Base-by-base conservation (phyloP, 2,329 filamentous ascomycete genomes). In the Ophiocordyceps camponoti-floridani region DNA sequence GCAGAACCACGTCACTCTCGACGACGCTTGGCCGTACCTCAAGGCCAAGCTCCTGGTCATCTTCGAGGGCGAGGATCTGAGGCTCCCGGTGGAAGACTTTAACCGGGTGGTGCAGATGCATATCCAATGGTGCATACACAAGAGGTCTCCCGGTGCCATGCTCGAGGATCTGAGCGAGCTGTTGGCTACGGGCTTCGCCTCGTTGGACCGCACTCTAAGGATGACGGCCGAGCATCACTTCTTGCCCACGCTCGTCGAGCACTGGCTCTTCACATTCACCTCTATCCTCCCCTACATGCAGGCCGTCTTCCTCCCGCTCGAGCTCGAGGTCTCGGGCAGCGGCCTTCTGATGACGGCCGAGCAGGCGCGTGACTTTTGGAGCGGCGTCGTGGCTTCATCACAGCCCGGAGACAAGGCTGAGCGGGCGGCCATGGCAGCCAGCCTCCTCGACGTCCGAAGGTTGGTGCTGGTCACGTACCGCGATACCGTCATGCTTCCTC, bases 241-340 rank as follows among this genome's bases (percentile, higher is more conserved):
- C n/a, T 86, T 96, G 19, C 84, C 86, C 0, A 79, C 86, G 46
- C 69, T 98, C 1, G 89, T 95, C 2, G 86, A 94, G 57, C 79
- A 95, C 56, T 98, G 91, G 91, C 76, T 93, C 47, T 79, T 91
- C 42, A 88, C 91, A 0, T 95, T 95, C 55, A 89, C 86, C 3
- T 83, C 77, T 7, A 84, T 96, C 35, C 64, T 96, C 5, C 91
- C 91, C 0, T 96, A 94, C 56, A 79, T 98, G 54, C 89, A 96
- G 64, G 87, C 89, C 1, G 88, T 95, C 1, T 95, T 98, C 57
- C 67, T 98, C 2, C 91, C 88, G 0, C 66, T 98, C 1, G 91
- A 98, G 56, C 74, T 94, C 11, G 91, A 98, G 58, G 94, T 98
- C 58, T 81, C 85, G 44, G 91, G 89, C 6, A 74, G 75, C 42